A percentile compares a stretch with the other conserved stretches of the same genome.
Evolutionary conservation across 1,284 basidiomycete species (phyloP).

Genomic region (Microbotryomycetes sp.): DNA sequence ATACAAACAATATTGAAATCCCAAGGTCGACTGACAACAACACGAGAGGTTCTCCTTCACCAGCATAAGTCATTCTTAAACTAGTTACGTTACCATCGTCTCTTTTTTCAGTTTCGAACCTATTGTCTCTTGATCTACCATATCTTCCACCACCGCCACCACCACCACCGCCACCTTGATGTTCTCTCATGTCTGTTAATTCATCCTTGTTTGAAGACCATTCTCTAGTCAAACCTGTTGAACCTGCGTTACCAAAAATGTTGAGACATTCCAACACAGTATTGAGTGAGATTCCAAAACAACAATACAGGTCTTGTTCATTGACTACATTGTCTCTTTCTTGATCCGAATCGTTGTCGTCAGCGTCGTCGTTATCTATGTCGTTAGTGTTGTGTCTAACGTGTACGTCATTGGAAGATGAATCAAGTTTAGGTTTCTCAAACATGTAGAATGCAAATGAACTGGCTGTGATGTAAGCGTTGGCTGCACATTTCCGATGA

Average conservation of each 20-base stretch:
- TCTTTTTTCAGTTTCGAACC: slow-evolving; percentile 5
- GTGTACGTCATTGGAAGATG: not conserved
- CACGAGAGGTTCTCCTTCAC: slow-evolving; percentile 72
- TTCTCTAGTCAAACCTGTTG: slow-evolving; percentile 1
- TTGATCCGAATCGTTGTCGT: slow-evolving; percentile 14
- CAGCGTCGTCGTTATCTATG: slow-evolving; percentile 36
- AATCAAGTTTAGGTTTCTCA: slow-evolving; percentile 43
- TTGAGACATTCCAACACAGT: slow-evolving; percentile 82
- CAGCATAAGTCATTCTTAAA: slow-evolving; percentile 76
- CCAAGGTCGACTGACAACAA: slow-evolving; percentile 59
- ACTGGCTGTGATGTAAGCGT: slow-evolving; percentile 72
- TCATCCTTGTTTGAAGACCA: slow-evolving; percentile 19
- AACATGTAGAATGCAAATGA: slow-evolving; percentile 73
- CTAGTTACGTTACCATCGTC: slow-evolving; percentile 52
- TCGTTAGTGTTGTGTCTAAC: slow-evolving; percentile 36
- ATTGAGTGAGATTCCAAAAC: slow-evolving; percentile 74
- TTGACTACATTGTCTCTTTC: too few species aligned
- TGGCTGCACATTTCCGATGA: slow-evolving; percentile 50
- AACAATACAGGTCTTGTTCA: slow-evolving; percentile 43
- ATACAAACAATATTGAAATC: not conserved
- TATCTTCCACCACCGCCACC: slow-evolving; percentile 20
- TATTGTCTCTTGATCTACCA: slow-evolving; percentile 26
- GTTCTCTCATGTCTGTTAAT: not conserved
- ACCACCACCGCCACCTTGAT: slow-evolving; percentile 8
- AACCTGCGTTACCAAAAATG: slow-evolving; percentile 74